Conservation (phyloP, 148 eudicot species). For the Vaccinium darrowii region DNA sequence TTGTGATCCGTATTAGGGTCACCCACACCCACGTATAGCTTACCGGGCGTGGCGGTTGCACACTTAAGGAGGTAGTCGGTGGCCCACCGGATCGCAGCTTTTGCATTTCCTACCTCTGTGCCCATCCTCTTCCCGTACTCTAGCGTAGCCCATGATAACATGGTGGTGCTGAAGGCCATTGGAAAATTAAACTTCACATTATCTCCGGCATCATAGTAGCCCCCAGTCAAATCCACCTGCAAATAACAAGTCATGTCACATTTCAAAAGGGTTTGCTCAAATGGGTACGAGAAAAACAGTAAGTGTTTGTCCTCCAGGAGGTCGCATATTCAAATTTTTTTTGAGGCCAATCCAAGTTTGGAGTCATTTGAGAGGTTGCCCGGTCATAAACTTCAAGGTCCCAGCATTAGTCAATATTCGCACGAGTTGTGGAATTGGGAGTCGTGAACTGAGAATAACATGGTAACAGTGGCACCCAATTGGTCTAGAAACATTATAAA, state of each 20-base stretch:
- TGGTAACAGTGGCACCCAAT: background rate
- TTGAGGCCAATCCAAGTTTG: too few relatives aligned
- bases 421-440: background rate
- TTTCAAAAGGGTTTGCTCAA: background rate
- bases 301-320: too few relatives aligned
- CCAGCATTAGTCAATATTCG: too few relatives aligned
- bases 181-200: conserved; percentile 91
- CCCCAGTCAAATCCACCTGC: conserved; percentile 84
- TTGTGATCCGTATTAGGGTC: conserved; percentile 79
- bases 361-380: too few relatives aligned
- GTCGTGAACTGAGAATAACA: background rate
- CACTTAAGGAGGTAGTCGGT: conserved; percentile 82
- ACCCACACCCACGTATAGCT: conserved; percentile 83
- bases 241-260: background rate
- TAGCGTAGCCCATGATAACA: conserved; percentile 58
- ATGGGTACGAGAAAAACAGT: too few relatives aligned
- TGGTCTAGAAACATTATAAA: background rate
- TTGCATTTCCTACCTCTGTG: conserved; percentile 35
- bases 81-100: conserved; percentile 77
- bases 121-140: conserved; percentile 71
- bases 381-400: too few relatives aligned
- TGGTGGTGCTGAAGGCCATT: conserved; percentile 84
- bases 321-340: too few relatives aligned
- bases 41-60: conserved; percentile 68
- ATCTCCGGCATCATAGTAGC: conserved; percentile 97